These are phyloP conservation scores for Solanum habrochaites DNA, from an alignment of 257 asterid genomes.

Conservation along the genomic window DNA sequence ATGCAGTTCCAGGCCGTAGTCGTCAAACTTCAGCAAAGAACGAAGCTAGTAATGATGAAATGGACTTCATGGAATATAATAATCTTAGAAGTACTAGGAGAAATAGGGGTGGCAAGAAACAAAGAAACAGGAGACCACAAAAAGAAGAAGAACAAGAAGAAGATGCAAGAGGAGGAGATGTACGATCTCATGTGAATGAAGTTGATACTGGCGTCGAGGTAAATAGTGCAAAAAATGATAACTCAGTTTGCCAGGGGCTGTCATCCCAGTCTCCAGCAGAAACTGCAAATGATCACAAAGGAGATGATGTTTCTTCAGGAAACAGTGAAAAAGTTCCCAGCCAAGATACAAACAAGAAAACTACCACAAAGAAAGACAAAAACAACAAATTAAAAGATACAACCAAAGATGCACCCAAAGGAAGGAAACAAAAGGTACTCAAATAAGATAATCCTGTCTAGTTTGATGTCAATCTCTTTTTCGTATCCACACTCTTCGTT, in stretches of 20 bases:
- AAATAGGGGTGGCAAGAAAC: constrained; percentile 61
- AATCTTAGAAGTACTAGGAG: constrained; percentile 49
- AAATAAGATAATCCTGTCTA: not conserved
- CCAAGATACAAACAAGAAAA: constrained; percentile 30
- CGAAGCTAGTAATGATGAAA: constrained; percentile 39
- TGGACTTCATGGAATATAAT: constrained; percentile 73
- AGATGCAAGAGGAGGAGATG: not conserved
- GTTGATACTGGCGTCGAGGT: constrained; percentile 13
- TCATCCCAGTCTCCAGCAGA: constrained; percentile 28
- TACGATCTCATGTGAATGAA: not conserved
- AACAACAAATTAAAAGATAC: constrained; percentile 36
- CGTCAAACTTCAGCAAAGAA: constrained; percentile 23
- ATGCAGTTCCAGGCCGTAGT: constrained; percentile 12
- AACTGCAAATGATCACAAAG: constrained; percentile 16
- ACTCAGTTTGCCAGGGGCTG: constrained; percentile 18
- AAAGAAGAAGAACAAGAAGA: constrained; percentile 15
- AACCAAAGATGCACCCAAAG: constrained; percentile 42
- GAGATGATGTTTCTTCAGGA: constrained; percentile 23
- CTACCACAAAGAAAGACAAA: constrained; percentile 39
- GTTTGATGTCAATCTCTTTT: not conserved
- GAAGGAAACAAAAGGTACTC: constrained; percentile 73
- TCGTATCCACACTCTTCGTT: not conserved
- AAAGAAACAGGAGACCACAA: constrained; percentile 34
- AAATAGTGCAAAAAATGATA: constrained; percentile 22
- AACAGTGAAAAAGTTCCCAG: constrained; percentile 23